A percentile compares a stretch with the other conserved stretches of the same genome.
These are phyloP conservation scores for Phytopythium montanum DNA, from an alignment of 352 stramenopile genomes.

Conservation along the genomic window DNA sequence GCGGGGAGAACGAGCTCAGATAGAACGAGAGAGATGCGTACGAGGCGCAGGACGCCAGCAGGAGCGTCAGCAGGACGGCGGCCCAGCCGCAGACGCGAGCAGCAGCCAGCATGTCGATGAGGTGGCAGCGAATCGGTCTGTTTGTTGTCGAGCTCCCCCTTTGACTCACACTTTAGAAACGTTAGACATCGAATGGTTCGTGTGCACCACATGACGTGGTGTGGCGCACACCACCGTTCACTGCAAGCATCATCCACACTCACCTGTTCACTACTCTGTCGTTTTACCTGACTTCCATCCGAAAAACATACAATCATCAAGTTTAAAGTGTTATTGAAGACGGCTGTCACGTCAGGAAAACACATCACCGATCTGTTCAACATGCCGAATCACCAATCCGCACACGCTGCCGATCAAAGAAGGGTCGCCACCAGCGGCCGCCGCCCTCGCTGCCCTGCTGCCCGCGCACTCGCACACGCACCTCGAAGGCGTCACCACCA, in stretches of 20 bases:
- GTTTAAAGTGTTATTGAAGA: background rate
- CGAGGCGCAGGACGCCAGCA: conserved; percentile 22
- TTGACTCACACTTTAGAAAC: background rate
- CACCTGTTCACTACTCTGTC: background rate
- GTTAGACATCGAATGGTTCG: background rate
- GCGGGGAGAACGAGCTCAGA: too few relatives aligned
- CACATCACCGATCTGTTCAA: background rate
- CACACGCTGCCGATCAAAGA: background rate
- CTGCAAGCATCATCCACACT: conserved; percentile 1
- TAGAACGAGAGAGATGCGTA: conserved; percentile 1
- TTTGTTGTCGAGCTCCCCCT: background rate
- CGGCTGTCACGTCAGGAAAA: background rate
- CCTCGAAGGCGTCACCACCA: background rate
- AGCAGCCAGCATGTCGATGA: conserved; percentile 1
- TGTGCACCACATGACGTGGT: background rate
- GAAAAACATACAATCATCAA: background rate
- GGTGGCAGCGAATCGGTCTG: background rate
- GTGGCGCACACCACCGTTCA: background rate
- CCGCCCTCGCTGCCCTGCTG: too few relatives aligned
- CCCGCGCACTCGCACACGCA: background rate
- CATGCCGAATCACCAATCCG: conserved; percentile 7
- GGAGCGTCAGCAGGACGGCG: conserved; percentile 12
- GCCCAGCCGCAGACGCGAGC: background rate
- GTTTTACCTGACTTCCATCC: background rate
- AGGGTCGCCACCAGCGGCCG: background rate